Evolutionary conservation across 805 yeast species (phyloP).

Genomic region (Zygosaccharomyces rouxii): DNA sequence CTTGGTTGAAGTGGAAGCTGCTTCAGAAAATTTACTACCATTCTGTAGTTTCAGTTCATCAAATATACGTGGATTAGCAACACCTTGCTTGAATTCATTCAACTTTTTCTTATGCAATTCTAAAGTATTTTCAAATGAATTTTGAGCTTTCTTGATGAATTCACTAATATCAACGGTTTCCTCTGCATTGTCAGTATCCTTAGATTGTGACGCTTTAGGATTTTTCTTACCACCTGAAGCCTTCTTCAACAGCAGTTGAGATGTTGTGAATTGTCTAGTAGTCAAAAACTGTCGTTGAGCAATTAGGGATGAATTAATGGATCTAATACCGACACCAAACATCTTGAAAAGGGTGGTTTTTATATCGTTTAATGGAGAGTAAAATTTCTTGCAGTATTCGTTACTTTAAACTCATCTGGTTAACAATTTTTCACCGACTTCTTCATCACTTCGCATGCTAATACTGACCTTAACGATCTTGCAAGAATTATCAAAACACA

Average conservation of each 20-base stretch:
- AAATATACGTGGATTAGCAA: slow-evolving; percentile 61
- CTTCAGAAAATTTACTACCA: slow-evolving; percentile 47
- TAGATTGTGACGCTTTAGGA: slow-evolving; percentile 13
- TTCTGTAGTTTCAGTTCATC: slow-evolving; percentile 53
- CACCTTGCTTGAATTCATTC: slow-evolving; percentile 64
- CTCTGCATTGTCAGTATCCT: slow-evolving; percentile 11
- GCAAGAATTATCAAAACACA: neutral
- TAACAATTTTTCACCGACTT: neutral
- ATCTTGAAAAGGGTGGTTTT: neutral
- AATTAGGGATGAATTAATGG: neutral
- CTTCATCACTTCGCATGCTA: neutral
- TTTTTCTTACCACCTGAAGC: slow-evolving; percentile 12
- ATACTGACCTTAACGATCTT: neutral
- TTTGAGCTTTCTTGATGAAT: slow-evolving; percentile 15
- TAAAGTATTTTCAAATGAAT: slow-evolving; percentile 44
- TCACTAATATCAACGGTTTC: slow-evolving; percentile 17
- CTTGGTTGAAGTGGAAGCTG: slow-evolving; percentile 68
- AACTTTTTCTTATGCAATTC: slow-evolving; percentile 52
- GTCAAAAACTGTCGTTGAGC: slow-evolving; percentile 2
- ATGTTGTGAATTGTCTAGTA: slow-evolving; percentile 4
- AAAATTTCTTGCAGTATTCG: neutral
- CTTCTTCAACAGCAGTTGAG: slow-evolving; percentile 11
- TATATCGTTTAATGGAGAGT: neutral
- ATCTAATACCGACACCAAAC: slow-evolving; percentile 2
- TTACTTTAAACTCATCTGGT: neutral